Conservation (phyloP, 2,329 filamentous ascomycete species). For the Monosporascus sp. region DNA sequence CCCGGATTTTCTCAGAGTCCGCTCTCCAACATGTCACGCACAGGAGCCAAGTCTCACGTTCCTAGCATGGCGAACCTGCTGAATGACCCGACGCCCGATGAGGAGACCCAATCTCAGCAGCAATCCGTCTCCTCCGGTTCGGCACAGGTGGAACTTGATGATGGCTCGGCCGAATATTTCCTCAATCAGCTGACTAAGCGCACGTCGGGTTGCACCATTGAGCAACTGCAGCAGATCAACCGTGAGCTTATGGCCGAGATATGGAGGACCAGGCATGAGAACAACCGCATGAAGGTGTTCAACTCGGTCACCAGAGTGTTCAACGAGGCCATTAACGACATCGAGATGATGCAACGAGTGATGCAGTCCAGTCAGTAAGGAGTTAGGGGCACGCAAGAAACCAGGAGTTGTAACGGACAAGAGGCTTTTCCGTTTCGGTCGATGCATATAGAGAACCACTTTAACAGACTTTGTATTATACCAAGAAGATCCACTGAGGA, state of each 20-base stretch:
- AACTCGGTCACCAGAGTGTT: conserved; percentile 63
- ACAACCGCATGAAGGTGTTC: conserved; percentile 75
- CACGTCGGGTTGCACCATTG: conserved; percentile 77
- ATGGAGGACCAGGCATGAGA: conserved; percentile 74
- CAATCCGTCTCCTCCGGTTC: conserved; percentile 34
- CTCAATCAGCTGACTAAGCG: conserved; percentile 58
- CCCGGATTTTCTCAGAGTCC: conserved; percentile 24
- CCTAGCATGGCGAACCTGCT: conserved; percentile 35
- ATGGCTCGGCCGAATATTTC: conserved; percentile 50
- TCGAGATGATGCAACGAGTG: conserved; percentile 49
- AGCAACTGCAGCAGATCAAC: conserved; percentile 93
- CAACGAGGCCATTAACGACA: conserved; percentile 68
- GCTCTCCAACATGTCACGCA: conserved; percentile 29
- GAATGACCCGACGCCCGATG: conserved; percentile 35
- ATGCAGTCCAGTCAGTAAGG: conserved; percentile 37
- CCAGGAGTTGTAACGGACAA: background rate
- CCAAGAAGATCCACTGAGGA: no score
- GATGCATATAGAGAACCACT: no score
- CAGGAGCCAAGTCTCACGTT: conserved; percentile 29
- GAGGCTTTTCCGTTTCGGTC: background rate
- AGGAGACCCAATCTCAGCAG: conserved; percentile 24
- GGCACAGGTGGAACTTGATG: conserved; percentile 40
- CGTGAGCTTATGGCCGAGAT: conserved; percentile 85
- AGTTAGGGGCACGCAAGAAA: background rate
- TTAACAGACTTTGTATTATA: no score